phyloP scores from a whole-genome alignment of 768 basidiomycete species.

The Calvatia gigantea region DNA sequence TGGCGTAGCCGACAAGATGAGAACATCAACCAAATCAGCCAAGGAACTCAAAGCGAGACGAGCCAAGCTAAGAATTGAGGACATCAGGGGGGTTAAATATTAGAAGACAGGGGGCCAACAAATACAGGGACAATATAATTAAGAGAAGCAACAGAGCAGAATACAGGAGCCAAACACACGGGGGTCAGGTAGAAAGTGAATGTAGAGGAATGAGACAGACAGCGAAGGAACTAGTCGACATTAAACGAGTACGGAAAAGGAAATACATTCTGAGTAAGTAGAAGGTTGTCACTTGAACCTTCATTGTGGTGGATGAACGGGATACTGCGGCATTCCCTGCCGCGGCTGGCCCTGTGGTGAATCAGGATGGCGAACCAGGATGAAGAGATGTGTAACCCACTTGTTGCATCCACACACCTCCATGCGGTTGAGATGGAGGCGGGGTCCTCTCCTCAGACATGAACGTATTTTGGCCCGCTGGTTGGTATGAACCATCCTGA shows the following conservation, averaged over 20 bases:
- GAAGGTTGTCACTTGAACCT: too few relatives aligned
- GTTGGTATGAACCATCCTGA: constrained; percentile 49
- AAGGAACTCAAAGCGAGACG: too few relatives aligned
- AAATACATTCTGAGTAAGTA: neutral
- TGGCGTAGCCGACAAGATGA: too few relatives aligned
- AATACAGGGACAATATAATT: neutral
- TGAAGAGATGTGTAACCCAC: neutral
- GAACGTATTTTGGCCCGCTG: constrained; percentile 53
- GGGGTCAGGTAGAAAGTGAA: neutral
- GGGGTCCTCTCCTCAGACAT: constrained; percentile 63
- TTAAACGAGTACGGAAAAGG: neutral
- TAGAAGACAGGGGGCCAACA: neutral
- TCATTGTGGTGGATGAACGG: constrained; percentile 22
- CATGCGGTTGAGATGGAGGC: constrained; percentile 23
- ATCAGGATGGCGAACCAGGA: neutral
- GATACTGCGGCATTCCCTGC: constrained; percentile 23
- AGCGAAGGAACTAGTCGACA: neutral
- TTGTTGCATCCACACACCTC: constrained; percentile 13
- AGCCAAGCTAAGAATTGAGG: too few relatives aligned
- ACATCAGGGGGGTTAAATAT: neutral
- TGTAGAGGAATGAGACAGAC: neutral
- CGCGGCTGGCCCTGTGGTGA: constrained; percentile 14
- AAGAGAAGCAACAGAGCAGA: neutral
- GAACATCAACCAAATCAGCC: too few relatives aligned
- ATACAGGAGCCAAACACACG: neutral